Evolutionary conservation across 2,329 filamentous ascomycete species (phyloP).

Genomic region (Fusarium udum): DNA sequence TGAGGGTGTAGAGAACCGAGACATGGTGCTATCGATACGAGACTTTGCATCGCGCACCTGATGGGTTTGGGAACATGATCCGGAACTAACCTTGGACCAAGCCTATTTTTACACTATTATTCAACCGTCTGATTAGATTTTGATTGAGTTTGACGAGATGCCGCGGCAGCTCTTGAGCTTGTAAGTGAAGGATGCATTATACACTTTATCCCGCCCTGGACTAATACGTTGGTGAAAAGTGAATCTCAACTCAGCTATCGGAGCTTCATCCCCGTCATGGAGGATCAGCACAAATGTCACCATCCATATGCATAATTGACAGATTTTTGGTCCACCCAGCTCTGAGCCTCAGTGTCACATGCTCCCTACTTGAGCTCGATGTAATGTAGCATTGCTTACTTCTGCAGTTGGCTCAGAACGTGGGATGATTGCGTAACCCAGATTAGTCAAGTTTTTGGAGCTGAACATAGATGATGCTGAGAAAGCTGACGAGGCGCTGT

Average conservation of each 20-base stretch:
- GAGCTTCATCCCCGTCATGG: neutral
- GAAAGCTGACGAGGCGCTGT: neutral
- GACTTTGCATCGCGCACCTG: neutral
- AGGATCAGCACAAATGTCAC: neutral
- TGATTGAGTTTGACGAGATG: fast-evolving
- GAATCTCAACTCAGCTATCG: neutral
- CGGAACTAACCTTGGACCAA: neutral
- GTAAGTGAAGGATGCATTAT: neutral
- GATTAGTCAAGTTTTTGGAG: neutral
- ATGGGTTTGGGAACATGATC: neutral
- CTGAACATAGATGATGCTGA: neutral
- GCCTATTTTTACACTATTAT: neutral
- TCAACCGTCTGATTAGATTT: neutral
- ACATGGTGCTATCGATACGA: slow-evolving; percentile 1
- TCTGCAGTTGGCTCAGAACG: neutral
- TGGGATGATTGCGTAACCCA: neutral
- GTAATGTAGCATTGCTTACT: slow-evolving; percentile 2
- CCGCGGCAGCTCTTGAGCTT: neutral
- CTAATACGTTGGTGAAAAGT: neutral
- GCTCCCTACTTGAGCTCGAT: neutral
- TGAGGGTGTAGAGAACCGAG: slow-evolving; percentile 1
- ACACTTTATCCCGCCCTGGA: neutral
- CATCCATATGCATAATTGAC: neutral
- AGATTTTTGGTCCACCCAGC: neutral
- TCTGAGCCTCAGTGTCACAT: neutral